Percentiles rank a stretch among this genome's conserved stretches.
These are phyloP conservation scores for Backusella mclennaniae DNA, from an alignment of 192 early-diverging fungal species.

Conservation along the genomic window DNA sequence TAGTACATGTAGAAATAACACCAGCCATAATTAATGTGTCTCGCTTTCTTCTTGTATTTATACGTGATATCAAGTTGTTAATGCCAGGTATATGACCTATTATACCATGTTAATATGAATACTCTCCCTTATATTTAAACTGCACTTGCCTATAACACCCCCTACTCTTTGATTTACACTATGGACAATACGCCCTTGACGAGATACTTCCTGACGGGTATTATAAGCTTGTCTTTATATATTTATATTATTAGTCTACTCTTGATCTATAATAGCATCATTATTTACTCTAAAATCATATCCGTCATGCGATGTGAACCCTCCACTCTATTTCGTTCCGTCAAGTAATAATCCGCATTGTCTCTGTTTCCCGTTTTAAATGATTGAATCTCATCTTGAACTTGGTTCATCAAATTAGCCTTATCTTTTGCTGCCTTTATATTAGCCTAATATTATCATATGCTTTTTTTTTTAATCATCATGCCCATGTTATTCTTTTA, in stretches of 20 bases:
- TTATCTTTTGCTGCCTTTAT: slow-evolving; percentile 64
- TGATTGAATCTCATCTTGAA: slow-evolving; percentile 58
- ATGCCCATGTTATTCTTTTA: not conserved
- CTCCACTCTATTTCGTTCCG: slow-evolving; percentile 70
- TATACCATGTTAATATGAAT: not conserved
- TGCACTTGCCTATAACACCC: slow-evolving; percentile 50
- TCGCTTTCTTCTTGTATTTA: slow-evolving; percentile 61
- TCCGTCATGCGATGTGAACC: slow-evolving; percentile 72
- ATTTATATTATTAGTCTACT: not conserved
- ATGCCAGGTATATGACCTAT: slow-evolving; percentile 62
- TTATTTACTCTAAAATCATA: slow-evolving; percentile 71
- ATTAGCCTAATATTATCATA: slow-evolving; percentile 45
- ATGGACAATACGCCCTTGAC: slow-evolving; percentile 58
- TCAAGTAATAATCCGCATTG: slow-evolving; percentile 63
- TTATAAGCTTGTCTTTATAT: slow-evolving; percentile 71
- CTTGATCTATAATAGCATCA: not conserved
- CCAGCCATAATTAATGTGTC: slow-evolving; percentile 73
- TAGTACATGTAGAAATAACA: slow-evolving; percentile 61
- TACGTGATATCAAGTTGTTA: slow-evolving; percentile 68
- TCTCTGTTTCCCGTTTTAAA: slow-evolving; percentile 39
- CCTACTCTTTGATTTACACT: slow-evolving; percentile 54
- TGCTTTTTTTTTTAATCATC: not conserved
- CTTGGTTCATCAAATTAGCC: slow-evolving; percentile 64
- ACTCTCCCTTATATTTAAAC: not conserved
- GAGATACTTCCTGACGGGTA: slow-evolving; percentile 61